These are phyloP conservation scores for Agaricales sp. DNA, from an alignment of 1,284 basidiomycete species.

Conservation along the genomic window DNA sequence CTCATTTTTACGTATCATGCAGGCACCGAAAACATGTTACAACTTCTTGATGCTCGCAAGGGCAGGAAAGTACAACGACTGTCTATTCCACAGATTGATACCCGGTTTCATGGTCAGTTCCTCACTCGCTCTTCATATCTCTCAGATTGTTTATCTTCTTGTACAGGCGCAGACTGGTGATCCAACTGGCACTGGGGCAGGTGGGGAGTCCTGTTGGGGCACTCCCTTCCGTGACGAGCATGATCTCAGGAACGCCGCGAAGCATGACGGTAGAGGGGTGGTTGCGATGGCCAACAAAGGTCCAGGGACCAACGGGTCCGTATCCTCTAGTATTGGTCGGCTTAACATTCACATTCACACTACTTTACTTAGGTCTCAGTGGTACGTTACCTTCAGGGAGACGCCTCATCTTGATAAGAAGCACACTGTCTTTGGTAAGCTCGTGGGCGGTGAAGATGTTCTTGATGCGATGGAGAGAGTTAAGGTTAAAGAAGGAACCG, in stretches of 20 bases:
- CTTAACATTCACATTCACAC: constrained; percentile 4
- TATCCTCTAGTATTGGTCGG: constrained; percentile 5
- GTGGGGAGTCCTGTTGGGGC: constrained; percentile 92
- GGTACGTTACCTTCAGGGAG: constrained; percentile 80
- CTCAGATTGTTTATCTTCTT: constrained; percentile 2
- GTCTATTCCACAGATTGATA: constrained; percentile 87
- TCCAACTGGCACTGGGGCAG: constrained; percentile 91
- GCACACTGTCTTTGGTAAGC: constrained; percentile 94
- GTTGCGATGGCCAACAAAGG: constrained; percentile 93
- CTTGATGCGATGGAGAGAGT: constrained; percentile 78
- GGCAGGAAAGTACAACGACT: constrained; percentile 84
- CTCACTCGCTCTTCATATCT: not conserved
- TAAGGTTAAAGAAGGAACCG: constrained; percentile 74
- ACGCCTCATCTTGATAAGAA: constrained; percentile 77
- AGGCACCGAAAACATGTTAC: constrained; percentile 97
- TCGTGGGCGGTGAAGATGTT: constrained; percentile 91
- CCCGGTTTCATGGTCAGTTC: constrained; percentile 88
- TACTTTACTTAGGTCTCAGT: constrained; percentile 62
- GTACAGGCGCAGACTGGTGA: constrained; percentile 88
- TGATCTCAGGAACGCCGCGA: constrained; percentile 74
- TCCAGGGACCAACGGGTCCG: constrained; percentile 70
- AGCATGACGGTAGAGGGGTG: constrained; percentile 73
- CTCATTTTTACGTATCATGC: constrained; percentile 5
- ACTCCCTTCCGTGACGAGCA: constrained; percentile 93
- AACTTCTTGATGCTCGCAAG: constrained; percentile 92